Conservation (phyloP, 257 asterid species). For the Buddleja alternifolia region DNA sequence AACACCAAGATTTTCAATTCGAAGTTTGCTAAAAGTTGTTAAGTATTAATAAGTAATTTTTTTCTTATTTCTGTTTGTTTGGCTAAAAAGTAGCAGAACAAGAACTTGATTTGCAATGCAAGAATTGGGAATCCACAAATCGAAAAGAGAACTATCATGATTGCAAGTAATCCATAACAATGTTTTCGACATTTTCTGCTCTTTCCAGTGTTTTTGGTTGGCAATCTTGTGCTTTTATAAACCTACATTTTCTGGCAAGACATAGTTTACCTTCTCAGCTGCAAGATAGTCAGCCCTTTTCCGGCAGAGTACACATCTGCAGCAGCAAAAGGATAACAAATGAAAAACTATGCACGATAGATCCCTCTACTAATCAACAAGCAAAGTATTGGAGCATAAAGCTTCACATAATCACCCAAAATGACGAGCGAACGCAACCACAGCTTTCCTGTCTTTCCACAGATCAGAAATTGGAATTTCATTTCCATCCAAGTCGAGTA, state of each 20-base stretch:
- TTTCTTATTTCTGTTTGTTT: background rate
- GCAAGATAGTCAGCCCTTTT: slow-evolving; percentile 89
- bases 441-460: slow-evolving; percentile 96
- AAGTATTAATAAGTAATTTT: background rate
- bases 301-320: slow-evolving; percentile 95
- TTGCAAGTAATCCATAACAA: background rate
- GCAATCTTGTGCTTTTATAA: background rate
- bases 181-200: slow-evolving; percentile 1
- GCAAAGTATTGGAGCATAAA: slow-evolving; percentile 11
- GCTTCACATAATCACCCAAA: slow-evolving; percentile 62
- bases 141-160: slow-evolving; percentile 5
- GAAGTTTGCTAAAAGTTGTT: background rate
- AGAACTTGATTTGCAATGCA: background rate
- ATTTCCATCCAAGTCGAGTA: slow-evolving; percentile 70
- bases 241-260: background rate
- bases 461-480: slow-evolving; percentile 69
- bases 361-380: background rate
- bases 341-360: background rate
- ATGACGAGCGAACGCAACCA: slow-evolving; percentile 98
- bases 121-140: background rate
- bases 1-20: background rate
- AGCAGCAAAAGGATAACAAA: slow-evolving; percentile 16
- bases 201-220: background rate
- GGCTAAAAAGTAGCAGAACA: background rate
- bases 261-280: slow-evolving; percentile 65